These are phyloP conservation scores for Forsythia viridissima DNA, from an alignment of 257 asterid species.

Conservation along the genomic window DNA sequence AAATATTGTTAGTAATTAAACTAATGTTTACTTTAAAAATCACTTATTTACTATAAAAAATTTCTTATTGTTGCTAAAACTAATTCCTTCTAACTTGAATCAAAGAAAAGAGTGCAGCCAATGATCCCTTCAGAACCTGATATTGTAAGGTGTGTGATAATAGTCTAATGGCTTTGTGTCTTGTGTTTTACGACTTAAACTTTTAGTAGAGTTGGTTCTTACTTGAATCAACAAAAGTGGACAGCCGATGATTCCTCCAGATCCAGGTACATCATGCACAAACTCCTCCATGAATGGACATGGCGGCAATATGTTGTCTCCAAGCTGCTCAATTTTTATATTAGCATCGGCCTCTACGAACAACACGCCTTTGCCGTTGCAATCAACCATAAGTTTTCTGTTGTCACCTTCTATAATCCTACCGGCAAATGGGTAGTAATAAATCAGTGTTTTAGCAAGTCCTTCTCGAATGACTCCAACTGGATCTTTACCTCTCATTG, in stretches of 20 bases:
- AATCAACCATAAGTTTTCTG: slow-evolving; percentile 34
- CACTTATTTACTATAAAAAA: too few species aligned
- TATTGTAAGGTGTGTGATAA: too few species aligned
- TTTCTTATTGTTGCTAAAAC: too few species aligned
- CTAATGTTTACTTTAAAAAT: too few species aligned
- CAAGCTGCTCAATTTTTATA: slow-evolving; percentile 22
- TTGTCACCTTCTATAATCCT: slow-evolving; percentile 23
- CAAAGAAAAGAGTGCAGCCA: too few species aligned
- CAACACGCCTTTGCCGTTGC: slow-evolving; percentile 27
- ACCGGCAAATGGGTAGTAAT: slow-evolving; percentile 36
- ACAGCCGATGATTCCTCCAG: neutral
- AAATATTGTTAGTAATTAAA: too few species aligned
- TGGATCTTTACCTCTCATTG: neutral
- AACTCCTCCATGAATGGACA: slow-evolving; percentile 27
- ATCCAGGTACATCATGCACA: neutral
- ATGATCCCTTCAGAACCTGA: too few species aligned
- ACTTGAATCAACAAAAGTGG: neutral
- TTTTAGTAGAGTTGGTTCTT: neutral
- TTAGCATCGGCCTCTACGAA: slow-evolving; percentile 37
- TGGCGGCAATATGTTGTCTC: slow-evolving; percentile 23
- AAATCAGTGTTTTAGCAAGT: neutral
- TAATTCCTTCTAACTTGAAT: too few species aligned
- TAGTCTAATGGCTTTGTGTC: too few species aligned
- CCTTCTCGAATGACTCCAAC: slow-evolving; percentile 17
- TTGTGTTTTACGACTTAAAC: too few species aligned